phyloP scores from a whole-genome alignment of 2,329 filamentous ascomycete genomes.

The Fusarium napiforme region DNA sequence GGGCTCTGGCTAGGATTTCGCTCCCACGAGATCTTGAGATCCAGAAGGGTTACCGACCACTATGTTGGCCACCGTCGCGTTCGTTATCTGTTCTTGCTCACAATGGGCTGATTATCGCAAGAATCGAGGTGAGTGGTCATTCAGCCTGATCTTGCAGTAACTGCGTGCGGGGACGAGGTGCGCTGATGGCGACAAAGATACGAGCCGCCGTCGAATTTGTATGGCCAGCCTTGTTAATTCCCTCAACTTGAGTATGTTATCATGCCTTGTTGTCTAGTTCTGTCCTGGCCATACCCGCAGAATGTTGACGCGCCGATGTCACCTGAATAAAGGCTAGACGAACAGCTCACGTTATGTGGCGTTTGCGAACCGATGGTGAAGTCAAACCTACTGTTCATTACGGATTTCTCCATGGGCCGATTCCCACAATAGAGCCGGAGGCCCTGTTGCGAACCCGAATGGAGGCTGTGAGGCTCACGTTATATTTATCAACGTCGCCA shows the following conservation, averaged over 20 bases:
- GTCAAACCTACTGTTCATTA: not conserved
- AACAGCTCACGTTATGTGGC: constrained; percentile 12
- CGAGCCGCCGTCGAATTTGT: constrained; percentile 29
- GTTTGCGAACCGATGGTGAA: not conserved
- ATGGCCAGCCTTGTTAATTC: constrained; percentile 36
- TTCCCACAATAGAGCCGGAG: constrained; percentile 4
- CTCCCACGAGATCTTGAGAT: constrained; percentile 11
- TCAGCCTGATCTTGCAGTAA: constrained; percentile 31
- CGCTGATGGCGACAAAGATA: constrained; percentile 23
- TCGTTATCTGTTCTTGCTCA: not conserved
- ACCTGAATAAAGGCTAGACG: constrained; percentile 22
- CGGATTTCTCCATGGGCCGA: constrained; percentile 19
- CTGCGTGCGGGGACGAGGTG: constrained; percentile 23
- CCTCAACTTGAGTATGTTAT: constrained; percentile 30
- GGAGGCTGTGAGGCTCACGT: constrained; percentile 8
- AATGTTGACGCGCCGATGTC: constrained; percentile 25
- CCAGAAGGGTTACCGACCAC: constrained; percentile 1
- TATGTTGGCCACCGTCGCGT: not conserved
- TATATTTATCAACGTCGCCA: constrained; percentile 27
- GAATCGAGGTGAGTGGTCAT: constrained; percentile 8
- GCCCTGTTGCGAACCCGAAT: constrained; percentile 14
- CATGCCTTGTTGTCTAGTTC: constrained; percentile 16
- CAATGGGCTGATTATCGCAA: constrained; percentile 5
- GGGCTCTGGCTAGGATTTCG: not conserved
- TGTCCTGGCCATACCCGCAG: constrained; percentile 31